Evolutionary conservation across 2,329 filamentous ascomycete species (phyloP), one percentile per base, ranked within the genome.

Genomic region (Monascus ruber): DNA sequence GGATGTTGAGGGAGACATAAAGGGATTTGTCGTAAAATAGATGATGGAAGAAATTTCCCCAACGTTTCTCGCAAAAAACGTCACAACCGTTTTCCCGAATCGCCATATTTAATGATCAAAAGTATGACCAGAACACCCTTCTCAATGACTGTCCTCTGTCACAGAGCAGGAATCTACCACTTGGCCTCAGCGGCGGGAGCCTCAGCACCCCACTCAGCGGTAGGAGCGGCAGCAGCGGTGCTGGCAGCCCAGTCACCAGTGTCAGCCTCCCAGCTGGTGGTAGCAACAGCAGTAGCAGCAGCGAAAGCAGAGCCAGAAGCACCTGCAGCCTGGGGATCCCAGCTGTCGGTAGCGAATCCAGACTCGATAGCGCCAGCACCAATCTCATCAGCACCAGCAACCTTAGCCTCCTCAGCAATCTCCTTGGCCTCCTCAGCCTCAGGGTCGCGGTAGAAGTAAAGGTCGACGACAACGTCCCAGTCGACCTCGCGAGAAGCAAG

Each of bases 381-480:
- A 61, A 84, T 83, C 73, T 95, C 89, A 54, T 94, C 88, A 56
- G 76, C 82, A 61, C 79, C 82, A 51, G 85, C 74, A 49, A 81
- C 73, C 83, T 96, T 94, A 58, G 72, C 61, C 77, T 96, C 89
- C 46, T 73, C 84, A 53, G 81, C 75, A 68, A 71, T 63, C 63
- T 95, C 93, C 76, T 98, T 94, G 80, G 94, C 89, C 69, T 94
- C 91, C 81, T 98, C 91, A 56, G 88, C 87, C 74, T 98, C 91
- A 59, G 93, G 91, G 73, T 98, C 93, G 69, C 93, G 91, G 85
- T 98, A 95, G 83, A 98, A 98, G 86, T 98, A 98, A 62, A 98
- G 75, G 82, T 98, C 91, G 62, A 93, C 86, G 82, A 98, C 96
- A 72, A 94, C 83, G 67, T 98, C 91, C 91, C 91, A 98, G 69